Conservation (phyloP, 2,329 filamentous ascomycete species). For the Thelonectria rubi region DNA sequence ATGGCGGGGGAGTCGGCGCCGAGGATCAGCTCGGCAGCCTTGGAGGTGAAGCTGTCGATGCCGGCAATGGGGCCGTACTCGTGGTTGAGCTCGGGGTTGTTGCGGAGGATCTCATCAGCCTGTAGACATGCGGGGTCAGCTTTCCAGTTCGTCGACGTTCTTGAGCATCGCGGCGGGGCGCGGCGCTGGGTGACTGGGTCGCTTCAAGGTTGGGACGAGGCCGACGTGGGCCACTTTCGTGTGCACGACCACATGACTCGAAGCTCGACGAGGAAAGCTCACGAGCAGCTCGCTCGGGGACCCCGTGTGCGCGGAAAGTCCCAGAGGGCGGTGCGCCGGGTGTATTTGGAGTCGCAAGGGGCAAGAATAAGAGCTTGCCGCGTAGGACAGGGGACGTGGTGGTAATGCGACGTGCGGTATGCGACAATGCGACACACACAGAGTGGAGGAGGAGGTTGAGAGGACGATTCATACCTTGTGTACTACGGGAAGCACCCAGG, state of each 20-base stretch:
- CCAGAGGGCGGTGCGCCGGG: conserved; percentile 3
- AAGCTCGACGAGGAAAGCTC: conserved; percentile 26
- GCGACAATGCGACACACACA: conserved; percentile 23
- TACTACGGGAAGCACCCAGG: conserved; percentile 95
- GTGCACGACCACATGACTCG: conserved; percentile 34
- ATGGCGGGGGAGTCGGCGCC: conserved; percentile 83
- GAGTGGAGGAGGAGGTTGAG: conserved; percentile 15
- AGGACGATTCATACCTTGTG: conserved; percentile 75
- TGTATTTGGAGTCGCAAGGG: conserved; percentile 23
- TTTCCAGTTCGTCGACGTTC: conserved; percentile 24
- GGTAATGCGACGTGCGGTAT: conserved; percentile 14
- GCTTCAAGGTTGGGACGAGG: conserved; percentile 20
- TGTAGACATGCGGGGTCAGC: conserved; percentile 52
- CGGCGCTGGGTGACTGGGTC: conserved; percentile 27
- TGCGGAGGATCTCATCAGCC: conserved; percentile 90
- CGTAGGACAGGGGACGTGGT: conserved; percentile 6
- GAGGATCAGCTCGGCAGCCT: conserved; percentile 90
- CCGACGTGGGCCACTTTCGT: conserved; percentile 26
- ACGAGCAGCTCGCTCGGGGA: conserved; percentile 21
- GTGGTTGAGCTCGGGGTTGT: conserved; percentile 92
- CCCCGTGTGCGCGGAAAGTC: conserved; percentile 22
- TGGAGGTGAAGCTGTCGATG: conserved; percentile 83
- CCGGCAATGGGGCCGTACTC: conserved; percentile 98
- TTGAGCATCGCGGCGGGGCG: conserved; percentile 23
- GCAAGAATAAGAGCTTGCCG: conserved; percentile 19